Base-by-base conservation (phyloP, 129 eudicot species). In the Escallonia herrerae region DNA sequence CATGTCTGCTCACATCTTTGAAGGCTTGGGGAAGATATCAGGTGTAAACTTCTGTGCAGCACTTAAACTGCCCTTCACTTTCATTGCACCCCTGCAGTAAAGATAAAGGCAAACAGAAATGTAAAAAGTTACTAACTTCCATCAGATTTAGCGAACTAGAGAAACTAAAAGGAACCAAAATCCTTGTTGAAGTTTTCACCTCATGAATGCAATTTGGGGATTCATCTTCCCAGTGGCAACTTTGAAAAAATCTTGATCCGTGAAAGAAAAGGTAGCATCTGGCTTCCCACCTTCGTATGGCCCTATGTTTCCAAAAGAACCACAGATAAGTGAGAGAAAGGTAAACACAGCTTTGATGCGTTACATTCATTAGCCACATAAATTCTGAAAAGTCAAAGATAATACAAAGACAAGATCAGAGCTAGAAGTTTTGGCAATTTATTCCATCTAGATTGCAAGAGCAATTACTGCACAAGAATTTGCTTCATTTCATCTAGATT, bases 171-270 rank as follows among this genome's bases (percentile, higher is more conserved):
- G 2, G 7, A 59, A 43, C 59, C 38, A 43, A 8, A 56, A 56
- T 56, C 5, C 14, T 7, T 3, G 58, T 3, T 5, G 9, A 8
- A 53, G 13, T 53, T 13, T 5, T 66, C 59, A 90, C 97, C 99
- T 89, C 96, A 93, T 84, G 77, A 93, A 93, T 71, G 99, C 99
- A 61, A 89, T 72, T 76, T 93, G 99, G 15, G 99, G 96, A 81
- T 89, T 93, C 99, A 93, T 83, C 68, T 86, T 86, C 62, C 99
- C 99, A 6, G 86, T 73, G 48, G 93, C 89, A 41, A 93, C 76
- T 81, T 89, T 89, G 33, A 79, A 13, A 38, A 93, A 93, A 72
- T 88, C 93, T 9, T 84, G 91, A 74, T 89, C 99, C 4, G 88
- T 93, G 83, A 86, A 93, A 12, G 96, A 88, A 78, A 93, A 93